These are phyloP conservation scores for Arachis hypogaea DNA, from an alignment of 306 rosid genomes.

Conservation along the genomic window DNA sequence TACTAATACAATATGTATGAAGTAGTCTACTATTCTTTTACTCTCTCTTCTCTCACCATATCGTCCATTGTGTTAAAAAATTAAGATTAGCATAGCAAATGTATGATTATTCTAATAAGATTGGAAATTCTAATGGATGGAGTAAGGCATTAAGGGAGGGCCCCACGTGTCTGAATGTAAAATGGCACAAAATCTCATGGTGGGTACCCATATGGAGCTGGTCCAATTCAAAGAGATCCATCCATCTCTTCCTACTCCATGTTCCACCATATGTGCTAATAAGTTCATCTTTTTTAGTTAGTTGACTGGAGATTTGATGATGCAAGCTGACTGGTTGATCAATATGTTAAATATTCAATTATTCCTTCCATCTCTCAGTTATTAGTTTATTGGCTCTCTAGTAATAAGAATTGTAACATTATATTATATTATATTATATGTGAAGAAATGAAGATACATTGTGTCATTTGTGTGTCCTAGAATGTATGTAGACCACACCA, in stretches of 20 bases:
- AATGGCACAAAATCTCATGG: constrained; percentile 53
- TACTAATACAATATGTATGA: neutral
- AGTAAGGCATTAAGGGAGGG: constrained; percentile 34
- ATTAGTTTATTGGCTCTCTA: too few relatives aligned
- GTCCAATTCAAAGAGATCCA: constrained; percentile 45
- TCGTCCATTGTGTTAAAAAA: constrained; percentile 1
- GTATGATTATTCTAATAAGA: constrained; percentile 17
- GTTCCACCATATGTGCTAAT: constrained; percentile 38
- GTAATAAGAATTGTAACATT: too few relatives aligned
- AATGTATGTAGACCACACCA: too few relatives aligned
- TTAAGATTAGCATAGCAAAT: constrained; percentile 19
- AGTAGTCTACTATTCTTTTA: constrained; percentile 16
- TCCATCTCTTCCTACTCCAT: neutral
- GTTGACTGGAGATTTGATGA: constrained; percentile 38
- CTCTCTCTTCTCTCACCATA: constrained; percentile 9
- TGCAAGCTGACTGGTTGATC: neutral
- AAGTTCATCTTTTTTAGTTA: constrained; percentile 22
- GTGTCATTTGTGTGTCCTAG: too few relatives aligned
- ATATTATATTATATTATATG: too few relatives aligned
- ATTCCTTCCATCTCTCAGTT: too few relatives aligned
- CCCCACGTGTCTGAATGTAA: constrained; percentile 50
- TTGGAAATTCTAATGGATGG: constrained; percentile 38
- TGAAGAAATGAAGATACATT: too few relatives aligned
- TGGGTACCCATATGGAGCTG: constrained; percentile 52
- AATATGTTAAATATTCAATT: neutral